These are phyloP conservation scores for Lachnellula hyalina DNA, from an alignment of 2,329 filamentous ascomycete species.

Conservation along the genomic window DNA sequence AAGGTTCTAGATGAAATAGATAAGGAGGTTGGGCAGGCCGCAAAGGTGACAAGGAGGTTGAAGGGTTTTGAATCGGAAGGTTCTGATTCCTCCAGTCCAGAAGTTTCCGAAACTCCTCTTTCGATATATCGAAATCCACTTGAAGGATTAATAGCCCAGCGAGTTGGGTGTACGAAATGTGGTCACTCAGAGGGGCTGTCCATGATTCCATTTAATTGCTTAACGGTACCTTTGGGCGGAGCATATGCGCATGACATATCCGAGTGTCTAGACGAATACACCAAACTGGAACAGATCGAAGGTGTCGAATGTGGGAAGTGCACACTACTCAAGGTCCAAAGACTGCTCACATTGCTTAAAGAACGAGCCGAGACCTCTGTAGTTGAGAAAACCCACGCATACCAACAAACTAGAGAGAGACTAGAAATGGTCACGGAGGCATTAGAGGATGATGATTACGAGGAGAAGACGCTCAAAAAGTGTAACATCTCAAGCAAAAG, in stretches of 20 bases:
- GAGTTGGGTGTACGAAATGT: constrained; percentile 81
- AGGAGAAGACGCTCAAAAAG: constrained; percentile 58
- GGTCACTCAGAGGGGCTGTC: constrained; percentile 83
- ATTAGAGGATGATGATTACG: constrained; percentile 74
- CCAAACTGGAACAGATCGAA: constrained; percentile 76
- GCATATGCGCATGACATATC: constrained; percentile 63
- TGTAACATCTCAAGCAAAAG: constrained; percentile 64
- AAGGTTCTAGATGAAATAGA: constrained; percentile 83
- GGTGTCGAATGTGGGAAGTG: constrained; percentile 91
- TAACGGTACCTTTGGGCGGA: constrained; percentile 75
- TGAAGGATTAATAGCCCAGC: constrained; percentile 81
- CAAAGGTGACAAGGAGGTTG: constrained; percentile 14
- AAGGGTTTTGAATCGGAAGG: constrained; percentile 24
- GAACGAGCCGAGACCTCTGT: constrained; percentile 34
- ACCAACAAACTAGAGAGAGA: constrained; percentile 41
- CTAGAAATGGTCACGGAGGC: constrained; percentile 64
- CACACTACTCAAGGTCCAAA: constrained; percentile 60
- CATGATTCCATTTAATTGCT: constrained; percentile 88
- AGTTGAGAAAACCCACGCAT: constrained; percentile 8
- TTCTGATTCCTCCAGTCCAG: not conserved
- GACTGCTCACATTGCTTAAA: constrained; percentile 44
- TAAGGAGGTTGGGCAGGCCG: constrained; percentile 60
- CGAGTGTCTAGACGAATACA: constrained; percentile 79
- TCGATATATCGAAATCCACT: constrained; percentile 63
- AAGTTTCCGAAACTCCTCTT: constrained; percentile 3